phyloP scores from a whole-genome alignment of 1,284 basidiomycete genomes.

The Wallemia mellicola region DNA sequence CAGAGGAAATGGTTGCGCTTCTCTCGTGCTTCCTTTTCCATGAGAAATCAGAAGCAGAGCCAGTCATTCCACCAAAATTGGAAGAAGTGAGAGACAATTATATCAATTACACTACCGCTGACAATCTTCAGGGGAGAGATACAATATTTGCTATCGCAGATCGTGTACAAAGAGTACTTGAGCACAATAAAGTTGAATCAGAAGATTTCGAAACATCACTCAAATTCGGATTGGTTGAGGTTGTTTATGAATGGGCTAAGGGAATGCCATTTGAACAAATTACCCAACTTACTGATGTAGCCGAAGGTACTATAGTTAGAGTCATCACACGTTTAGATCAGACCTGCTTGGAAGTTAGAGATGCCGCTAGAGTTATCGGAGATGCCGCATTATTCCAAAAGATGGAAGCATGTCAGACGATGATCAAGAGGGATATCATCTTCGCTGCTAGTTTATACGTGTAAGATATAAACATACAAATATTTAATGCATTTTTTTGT shows the following conservation, averaged over 20 bases:
- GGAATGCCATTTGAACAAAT: conserved; percentile 96
- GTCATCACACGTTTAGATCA: conserved; percentile 89
- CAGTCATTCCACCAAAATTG: conserved; percentile 42
- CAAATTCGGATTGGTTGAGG: conserved; percentile 72
- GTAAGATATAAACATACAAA: conserved; percentile 15
- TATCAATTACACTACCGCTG: not conserved
- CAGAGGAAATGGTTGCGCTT: conserved; percentile 88
- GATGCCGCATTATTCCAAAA: conserved; percentile 85
- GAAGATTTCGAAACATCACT: conserved; percentile 42
- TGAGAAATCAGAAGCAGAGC: conserved; percentile 75
- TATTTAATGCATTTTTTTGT: too few species aligned
- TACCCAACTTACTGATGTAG: conserved; percentile 67
- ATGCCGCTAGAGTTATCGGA: conserved; percentile 89
- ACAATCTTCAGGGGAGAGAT: conserved; percentile 26
- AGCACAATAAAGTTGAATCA: conserved; percentile 40
- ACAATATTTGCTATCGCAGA: conserved; percentile 57
- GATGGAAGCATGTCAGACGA: conserved; percentile 80
- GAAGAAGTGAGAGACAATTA: conserved; percentile 20
- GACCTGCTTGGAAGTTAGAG: conserved; percentile 83
- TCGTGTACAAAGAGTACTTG: conserved; percentile 46
- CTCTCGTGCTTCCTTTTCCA: conserved; percentile 91
- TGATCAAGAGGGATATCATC: conserved; percentile 77
- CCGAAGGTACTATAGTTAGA: conserved; percentile 88
- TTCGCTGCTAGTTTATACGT: conserved; percentile 66
- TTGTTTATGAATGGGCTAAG: conserved; percentile 95